These are phyloP conservation scores for Toxoplasma gondii DNA, from an alignment of 169 alveolate species.

Conservation along the genomic window DNA sequence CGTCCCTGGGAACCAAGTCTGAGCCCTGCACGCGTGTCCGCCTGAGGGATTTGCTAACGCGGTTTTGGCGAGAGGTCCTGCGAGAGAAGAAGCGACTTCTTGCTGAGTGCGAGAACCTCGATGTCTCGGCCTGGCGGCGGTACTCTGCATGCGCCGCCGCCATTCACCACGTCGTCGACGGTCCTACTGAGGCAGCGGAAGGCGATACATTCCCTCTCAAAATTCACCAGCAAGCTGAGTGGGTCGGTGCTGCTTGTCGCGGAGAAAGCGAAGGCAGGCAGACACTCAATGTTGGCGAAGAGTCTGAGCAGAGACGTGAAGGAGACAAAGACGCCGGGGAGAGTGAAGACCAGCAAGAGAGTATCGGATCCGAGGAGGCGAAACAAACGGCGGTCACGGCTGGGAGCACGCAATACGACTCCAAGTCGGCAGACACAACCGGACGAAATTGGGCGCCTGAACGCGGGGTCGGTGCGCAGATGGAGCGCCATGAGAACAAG, in stretches of 20 bases:
- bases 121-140: conserved; percentile 20
- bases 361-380: conserved; percentile 15
- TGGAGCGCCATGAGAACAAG: too few species aligned
- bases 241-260: neutral
- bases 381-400: too few species aligned
- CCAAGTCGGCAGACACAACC: too few species aligned
- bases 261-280: neutral
- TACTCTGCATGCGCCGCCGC: conserved; percentile 12
- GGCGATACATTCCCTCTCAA: neutral
- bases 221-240: neutral
- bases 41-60: neutral
- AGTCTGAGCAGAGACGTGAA: conserved; percentile 22
- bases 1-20: neutral
- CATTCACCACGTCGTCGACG: conserved; percentile 50
- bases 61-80: neutral
- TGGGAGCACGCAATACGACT: too few species aligned
- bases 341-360: neutral
- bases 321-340: neutral
- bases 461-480: too few species aligned
- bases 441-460: too few species aligned
- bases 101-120: neutral
- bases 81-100: neutral
- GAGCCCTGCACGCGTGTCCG: neutral
- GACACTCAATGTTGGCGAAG: neutral
- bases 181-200: neutral